Evolutionary conservation across 768 basidiomycete species (phyloP).

Genomic region (Suillus spraguei): DNA sequence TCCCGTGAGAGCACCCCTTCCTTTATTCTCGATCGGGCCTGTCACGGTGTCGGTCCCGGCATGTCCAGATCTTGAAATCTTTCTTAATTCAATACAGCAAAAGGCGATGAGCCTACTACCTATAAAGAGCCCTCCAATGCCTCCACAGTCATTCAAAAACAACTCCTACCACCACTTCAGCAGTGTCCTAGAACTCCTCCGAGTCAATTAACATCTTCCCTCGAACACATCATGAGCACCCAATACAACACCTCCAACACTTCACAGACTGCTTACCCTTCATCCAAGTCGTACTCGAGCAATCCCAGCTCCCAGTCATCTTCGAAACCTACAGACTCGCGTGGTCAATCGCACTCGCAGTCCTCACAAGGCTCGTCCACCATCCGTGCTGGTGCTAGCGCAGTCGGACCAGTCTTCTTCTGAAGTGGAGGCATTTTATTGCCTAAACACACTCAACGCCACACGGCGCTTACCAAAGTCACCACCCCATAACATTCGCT

Average conservation of each 20-base stretch:
- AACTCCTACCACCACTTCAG: slow-evolving; percentile 1
- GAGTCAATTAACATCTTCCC: slow-evolving; percentile 4
- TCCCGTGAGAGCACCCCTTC: slow-evolving; percentile 23
- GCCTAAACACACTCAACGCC: not conserved
- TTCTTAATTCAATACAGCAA: slow-evolving; percentile 20
- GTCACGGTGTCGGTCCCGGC: slow-evolving; percentile 31
- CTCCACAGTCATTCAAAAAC: slow-evolving; percentile 2
- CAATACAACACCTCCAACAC: slow-evolving; percentile 26
- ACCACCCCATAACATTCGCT: not conserved
- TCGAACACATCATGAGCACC: slow-evolving; percentile 25
- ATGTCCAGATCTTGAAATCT: slow-evolving; percentile 17
- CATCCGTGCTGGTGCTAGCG: slow-evolving; percentile 52
- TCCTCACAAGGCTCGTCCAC: slow-evolving; percentile 31
- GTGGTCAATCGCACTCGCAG: slow-evolving; percentile 27
- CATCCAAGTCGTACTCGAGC: slow-evolving; percentile 25
- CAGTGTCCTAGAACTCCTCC: slow-evolving; percentile 2
- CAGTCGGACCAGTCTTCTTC: slow-evolving; percentile 62
- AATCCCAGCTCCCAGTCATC: slow-evolving; percentile 21
- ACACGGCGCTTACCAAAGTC: not conserved
- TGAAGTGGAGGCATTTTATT: slow-evolving; percentile 27
- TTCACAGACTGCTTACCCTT: slow-evolving; percentile 19
- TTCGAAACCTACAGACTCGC: slow-evolving; percentile 20
- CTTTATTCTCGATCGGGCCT: slow-evolving; percentile 24
- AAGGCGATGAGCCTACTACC: slow-evolving; percentile 32
- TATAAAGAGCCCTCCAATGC: slow-evolving; percentile 27